Evolutionary conservation across 2,329 filamentous ascomycete genomes (phyloP), one percentile per base, ranked within the genome.

Genomic region (Penicillium griseofulvum): DNA sequence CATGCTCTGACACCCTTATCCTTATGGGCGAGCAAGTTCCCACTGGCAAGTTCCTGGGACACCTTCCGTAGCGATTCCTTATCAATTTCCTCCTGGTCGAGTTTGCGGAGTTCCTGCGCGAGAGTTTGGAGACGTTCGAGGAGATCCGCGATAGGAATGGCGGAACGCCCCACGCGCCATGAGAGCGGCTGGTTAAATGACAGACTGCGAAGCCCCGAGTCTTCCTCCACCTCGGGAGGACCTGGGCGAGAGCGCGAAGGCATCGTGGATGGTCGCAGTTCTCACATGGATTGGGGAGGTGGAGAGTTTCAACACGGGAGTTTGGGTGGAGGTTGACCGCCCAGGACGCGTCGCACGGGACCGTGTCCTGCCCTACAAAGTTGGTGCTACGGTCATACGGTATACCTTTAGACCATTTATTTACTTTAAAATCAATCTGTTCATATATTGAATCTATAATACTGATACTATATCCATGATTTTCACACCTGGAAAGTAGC

Each of bases 1-100:
- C 89, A 96, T 26, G 94, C 93, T 73, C 89, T 88, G 61, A 99
- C 91, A 53, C 94, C 94, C 62, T 87, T 89, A 73, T 99, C 94
- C 77, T 96, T 96, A 76, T 99, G 94, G 56, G 85, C 85, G 44
- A 99, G 77, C 24, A 99, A 80, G 68, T 94, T 91, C 58, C 87
- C 86, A 60, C 87, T 86, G 6, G 87, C 90, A 42, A 99, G 82
- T 67, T 96, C 90, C 69, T 91, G 89, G 49, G 93, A 90, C 59
- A 96, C 89, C 48, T 87, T 86, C 58, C 82, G 84, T 61, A 97
- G 81, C n/a, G 91, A 92, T n/a, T 88, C 85, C 64, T 89, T 85
- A 57, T 96, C 86, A 55, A 88, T 85, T 55, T 88, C 87, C 66
- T 96, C 92, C 74, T 97, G 92, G 58, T 96, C 92, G 67, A 96